phyloP scores from a whole-genome alignment of 208 protist species.

The Trypanosoma avium region DNA sequence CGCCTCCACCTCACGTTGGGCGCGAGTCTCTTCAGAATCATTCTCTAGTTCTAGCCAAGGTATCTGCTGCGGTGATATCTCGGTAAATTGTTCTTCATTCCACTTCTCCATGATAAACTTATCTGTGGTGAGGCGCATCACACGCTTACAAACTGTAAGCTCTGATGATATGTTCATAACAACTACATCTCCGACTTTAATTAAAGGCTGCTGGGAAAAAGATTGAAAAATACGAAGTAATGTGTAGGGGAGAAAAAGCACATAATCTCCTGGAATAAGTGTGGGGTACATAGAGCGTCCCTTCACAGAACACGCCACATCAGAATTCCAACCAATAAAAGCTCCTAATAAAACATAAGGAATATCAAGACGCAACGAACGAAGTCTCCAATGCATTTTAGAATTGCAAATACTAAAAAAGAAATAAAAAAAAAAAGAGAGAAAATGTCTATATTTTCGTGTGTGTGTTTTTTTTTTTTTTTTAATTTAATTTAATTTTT shows the following conservation, averaged over 20 bases:
- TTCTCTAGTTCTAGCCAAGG: slow-evolving; percentile 6
- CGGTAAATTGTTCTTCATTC: slow-evolving; percentile 46
- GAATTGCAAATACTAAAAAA: background rate
- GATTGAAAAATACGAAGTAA: slow-evolving; percentile 29
- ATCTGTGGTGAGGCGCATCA: slow-evolving; percentile 41
- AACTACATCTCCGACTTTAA: slow-evolving; percentile 54
- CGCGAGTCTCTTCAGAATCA: background rate
- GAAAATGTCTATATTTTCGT: too few species aligned
- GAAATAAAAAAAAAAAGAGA: background rate
- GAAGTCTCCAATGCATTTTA: slow-evolving; percentile 23
- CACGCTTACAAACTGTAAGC: slow-evolving; percentile 80
- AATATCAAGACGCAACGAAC: slow-evolving; percentile 35
- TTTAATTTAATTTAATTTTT: too few species aligned
- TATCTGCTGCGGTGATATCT: slow-evolving; percentile 20
- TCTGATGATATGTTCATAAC: slow-evolving; percentile 64
- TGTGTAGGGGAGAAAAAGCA: slow-evolving; percentile 67
- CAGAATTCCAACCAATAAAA: slow-evolving; percentile 71
- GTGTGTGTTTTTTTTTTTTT: too few species aligned
- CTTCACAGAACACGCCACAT: slow-evolving; percentile 64
- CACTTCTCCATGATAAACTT: slow-evolving; percentile 35
- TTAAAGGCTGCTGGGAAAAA: slow-evolving; percentile 31
- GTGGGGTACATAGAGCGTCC: slow-evolving; percentile 81
- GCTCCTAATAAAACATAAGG: slow-evolving; percentile 66
- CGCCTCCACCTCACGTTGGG: background rate
- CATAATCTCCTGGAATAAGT: slow-evolving; percentile 58